Percentiles rank a stretch among this genome's conserved stretches.
Evolutionary conservation across 176 grass and related monocot species (phyloP).

Genomic region (Hyparrhenia diplandra): DNA sequence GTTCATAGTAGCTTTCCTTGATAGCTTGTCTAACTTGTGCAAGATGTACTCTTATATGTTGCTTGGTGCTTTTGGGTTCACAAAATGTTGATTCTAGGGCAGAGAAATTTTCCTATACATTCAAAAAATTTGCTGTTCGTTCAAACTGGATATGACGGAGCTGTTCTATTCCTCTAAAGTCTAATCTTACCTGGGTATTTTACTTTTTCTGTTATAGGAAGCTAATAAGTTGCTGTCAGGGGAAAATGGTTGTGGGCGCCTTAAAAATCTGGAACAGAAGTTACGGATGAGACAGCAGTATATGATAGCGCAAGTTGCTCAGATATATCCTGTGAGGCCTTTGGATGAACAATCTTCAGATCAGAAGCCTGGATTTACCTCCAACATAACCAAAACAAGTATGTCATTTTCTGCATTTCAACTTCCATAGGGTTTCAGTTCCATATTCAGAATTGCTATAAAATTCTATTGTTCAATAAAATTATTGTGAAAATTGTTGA

Average conservation of each 20-base stretch:
- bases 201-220: constrained; percentile 47
- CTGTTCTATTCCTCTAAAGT: not conserved
- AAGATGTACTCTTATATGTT: too few relatives aligned
- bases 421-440: not conserved
- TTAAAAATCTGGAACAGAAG: constrained; percentile 44
- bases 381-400: constrained; percentile 39
- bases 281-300: constrained; percentile 60
- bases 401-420: not conserved
- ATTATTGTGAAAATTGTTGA: too few relatives aligned
- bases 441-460: too few relatives aligned
- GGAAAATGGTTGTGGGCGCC: constrained; percentile 58
- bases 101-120: too few relatives aligned
- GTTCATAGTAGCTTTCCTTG: not conserved
- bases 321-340: constrained; percentile 70
- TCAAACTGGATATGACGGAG: not conserved
- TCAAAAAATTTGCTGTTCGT: too few relatives aligned
- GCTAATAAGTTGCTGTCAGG: constrained; percentile 58
- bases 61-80: too few relatives aligned
- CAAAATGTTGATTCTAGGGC: too few relatives aligned
- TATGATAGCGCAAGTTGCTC: constrained; percentile 62
- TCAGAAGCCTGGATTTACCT: constrained; percentile 42
- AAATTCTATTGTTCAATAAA: too few relatives aligned
- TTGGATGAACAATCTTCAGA: constrained; percentile 47
- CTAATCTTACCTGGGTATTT: constrained; percentile 1
- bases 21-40: too few relatives aligned